Base-by-base conservation (phyloP, 2,329 filamentous ascomycete species). In the Metarhizium robertsii region DNA sequence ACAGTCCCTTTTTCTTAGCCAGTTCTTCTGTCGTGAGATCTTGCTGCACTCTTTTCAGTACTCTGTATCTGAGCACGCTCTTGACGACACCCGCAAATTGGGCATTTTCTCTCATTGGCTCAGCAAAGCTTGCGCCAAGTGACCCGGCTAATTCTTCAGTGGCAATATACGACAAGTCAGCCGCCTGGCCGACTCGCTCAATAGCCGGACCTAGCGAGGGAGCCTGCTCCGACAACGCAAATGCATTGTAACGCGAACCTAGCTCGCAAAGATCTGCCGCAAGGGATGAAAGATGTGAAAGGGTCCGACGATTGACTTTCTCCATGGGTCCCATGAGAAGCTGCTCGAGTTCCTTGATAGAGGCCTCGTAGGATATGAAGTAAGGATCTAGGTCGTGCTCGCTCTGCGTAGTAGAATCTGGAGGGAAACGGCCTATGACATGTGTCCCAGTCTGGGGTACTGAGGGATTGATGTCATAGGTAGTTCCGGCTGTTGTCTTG, bases 1-100 rank as follows among this genome's bases (percentile, higher is more conserved):
- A 78, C 13, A 94, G 78, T 2, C 80, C 75, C 64, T 81, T 84
- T 75, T 97, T 97, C 77, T 92, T 96, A 55, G 86, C 81, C 11
- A 99, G 77, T 64, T 99, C 92, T 57, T 99, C 94, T 48, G 87
- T 86, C 1, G 94, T 97, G 85, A 97, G 92, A 67, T 99, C 94
- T 69, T 97, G 91, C 67, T 99, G 94, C 53, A 99, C 90, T 50
- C 94, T 83, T 75, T 99, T 99, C 59, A 96, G 75, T 2, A 97
- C 87, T 16, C 94, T 80, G 68, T 96, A 99, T 61, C 89, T 84
- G 54, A 99, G 75, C 38, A 99, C 92, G 61, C 79, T 88, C 46
- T 92, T 84, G 3, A 99, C 94, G 1, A 99, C 90, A 11, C 94
- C 90, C 0, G 94, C 94, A 69, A 99, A 99, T 66, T 99, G 94